Evolutionary conservation across 1,139 yeast species (phyloP).

Genomic region (Scheffersomyces segobiensis): DNA sequence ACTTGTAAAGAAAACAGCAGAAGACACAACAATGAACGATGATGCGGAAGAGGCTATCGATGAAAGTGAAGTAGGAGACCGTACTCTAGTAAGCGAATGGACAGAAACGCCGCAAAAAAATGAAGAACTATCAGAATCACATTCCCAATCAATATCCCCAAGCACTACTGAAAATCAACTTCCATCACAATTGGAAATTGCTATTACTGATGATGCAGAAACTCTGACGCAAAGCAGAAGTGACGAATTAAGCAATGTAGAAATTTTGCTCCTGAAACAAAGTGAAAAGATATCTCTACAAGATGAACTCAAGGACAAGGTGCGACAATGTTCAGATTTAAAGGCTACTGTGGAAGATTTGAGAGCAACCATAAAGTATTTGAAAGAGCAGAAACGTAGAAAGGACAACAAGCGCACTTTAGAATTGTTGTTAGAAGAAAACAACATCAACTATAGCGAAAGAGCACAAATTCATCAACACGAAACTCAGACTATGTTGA

Average conservation of each 20-base stretch:
- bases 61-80: background rate
- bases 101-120: background rate
- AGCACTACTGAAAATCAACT: too few relatives aligned
- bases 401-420: slow-evolving; percentile 16
- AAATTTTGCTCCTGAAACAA: slow-evolving; percentile 12
- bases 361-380: slow-evolving; percentile 16
- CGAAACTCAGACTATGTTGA: slow-evolving; percentile 1
- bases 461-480: background rate
- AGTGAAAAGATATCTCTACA: slow-evolving; percentile 15
- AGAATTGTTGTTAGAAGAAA: slow-evolving; percentile 24
- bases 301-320: slow-evolving; percentile 13
- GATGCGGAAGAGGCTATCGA: background rate
- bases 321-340: slow-evolving; percentile 20
- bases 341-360: slow-evolving; percentile 21
- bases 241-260: background rate
- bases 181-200: too few relatives aligned
- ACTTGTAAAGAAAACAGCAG: background rate
- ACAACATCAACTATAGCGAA: slow-evolving; percentile 14
- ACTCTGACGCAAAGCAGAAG: background rate
- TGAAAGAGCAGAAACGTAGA: slow-evolving; percentile 17
- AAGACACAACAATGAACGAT: background rate
- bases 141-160: background rate
- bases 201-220: background rate
- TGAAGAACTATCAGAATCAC: background rate
- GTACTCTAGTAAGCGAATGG: background rate